Evolutionary conservation across 75 land plant genomes (phyloP).

Genomic region (Azolla pinnata): DNA sequence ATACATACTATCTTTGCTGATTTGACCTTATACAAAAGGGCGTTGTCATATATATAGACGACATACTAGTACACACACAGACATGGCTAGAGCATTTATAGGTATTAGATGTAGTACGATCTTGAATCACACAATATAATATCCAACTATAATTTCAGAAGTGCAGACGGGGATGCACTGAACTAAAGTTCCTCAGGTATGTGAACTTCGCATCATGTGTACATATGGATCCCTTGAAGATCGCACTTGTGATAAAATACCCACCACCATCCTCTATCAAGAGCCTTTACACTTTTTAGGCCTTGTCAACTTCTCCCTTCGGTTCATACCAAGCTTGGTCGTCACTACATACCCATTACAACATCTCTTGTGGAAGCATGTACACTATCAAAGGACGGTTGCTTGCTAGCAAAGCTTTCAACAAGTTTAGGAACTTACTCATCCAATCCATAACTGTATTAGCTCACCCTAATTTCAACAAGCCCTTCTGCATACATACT

Average conservation of each 20-base stretch:
- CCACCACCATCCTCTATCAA: not conserved
- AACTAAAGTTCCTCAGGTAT: not conserved
- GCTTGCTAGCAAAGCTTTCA: not conserved
- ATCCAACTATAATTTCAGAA: not conserved
- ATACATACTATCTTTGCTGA: slow-evolving; percentile 1
- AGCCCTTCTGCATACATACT: not conserved
- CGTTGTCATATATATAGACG: not conserved
- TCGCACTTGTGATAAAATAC: not conserved
- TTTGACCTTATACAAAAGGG: not conserved
- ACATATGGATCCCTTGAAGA: not conserved
- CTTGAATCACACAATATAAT: not conserved
- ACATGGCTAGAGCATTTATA: not conserved
- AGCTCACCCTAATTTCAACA: not conserved
- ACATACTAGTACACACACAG: not conserved
- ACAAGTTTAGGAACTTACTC: not conserved
- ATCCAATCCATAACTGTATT: not conserved
- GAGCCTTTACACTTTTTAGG: not conserved
- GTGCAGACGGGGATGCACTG: not conserved
- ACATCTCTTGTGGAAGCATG: not conserved
- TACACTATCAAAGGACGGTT: not conserved
- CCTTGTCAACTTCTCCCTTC: too few relatives aligned
- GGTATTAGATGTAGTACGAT: not conserved
- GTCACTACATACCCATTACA: not conserved
- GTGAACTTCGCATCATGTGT: not conserved
- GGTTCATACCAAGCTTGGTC: not conserved